Evolutionary conservation across 2,329 filamentous ascomycete species (phyloP), one percentile per base, ranked within the genome.

Genomic region (Beauveria scarabaeidicola): DNA sequence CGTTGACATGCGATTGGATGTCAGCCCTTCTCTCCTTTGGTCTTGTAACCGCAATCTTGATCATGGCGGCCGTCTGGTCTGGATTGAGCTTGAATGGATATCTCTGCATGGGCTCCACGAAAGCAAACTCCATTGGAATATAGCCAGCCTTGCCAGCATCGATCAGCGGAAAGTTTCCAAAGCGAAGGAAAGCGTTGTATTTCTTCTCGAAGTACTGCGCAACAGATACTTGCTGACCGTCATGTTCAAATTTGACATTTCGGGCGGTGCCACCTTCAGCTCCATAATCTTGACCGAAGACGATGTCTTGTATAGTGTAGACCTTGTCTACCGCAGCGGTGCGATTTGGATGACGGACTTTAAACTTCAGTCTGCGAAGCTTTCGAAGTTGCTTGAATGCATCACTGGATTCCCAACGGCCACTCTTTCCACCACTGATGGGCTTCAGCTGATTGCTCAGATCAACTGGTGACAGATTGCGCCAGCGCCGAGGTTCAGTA

Each of bases 31-130:
- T 89, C 32, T 85, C 70, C 0, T 71, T 70, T 0, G 94, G 94
- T 1, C 87, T 81, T 6, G 88, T 90, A 5, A 96, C 93, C 0
- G 93, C 92, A 67, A 93, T 91, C 72, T 89, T 93, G 76, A 99
- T 97, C 94, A 99, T 99, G 5, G 81, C 75, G 0, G 87, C 77
- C 0, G 93, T 97, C 74, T 96, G 79, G 0, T 74, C 69, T 0
- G 80, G 77, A 57, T 80, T 80, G 1, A 89, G 70, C 71, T 88
- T 89, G 73, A 77, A 87, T 0, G 77, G 75, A 64, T 87, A 89
- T 0, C 82, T 76, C 69, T 88, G 85, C 68, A 83, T 79, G 0
- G 75, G 71, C 40, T 76, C 67, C 7, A 85, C 64, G 9, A 74
- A 72, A 58, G 82, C 83, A 3, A 85, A 69, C 64, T 89, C 86